These are phyloP conservation scores for Penicilliopsis zonata DNA, from an alignment of 495 filamentous ascomycete species.

Conservation along the genomic window DNA sequence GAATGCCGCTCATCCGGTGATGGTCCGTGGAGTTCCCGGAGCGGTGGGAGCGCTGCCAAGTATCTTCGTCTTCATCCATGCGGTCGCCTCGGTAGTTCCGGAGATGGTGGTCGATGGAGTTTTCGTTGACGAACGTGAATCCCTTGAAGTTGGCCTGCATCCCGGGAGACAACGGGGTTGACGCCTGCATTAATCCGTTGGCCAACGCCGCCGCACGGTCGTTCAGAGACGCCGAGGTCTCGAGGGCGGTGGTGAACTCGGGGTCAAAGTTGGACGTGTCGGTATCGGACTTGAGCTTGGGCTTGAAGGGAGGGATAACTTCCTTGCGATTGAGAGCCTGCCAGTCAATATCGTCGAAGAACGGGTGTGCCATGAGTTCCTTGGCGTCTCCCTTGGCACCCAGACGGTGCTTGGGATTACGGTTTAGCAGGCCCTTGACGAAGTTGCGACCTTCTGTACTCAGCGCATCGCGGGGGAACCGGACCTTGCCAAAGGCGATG, in stretches of 20 bases:
- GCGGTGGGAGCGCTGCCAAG: conserved; percentile 26
- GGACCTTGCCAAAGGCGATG: conserved; percentile 95
- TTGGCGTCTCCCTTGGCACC: conserved; percentile 87
- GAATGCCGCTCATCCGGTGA: conserved; percentile 65
- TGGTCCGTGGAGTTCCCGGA: conserved; percentile 20
- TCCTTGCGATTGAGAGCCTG: conserved; percentile 72
- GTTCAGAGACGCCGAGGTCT: conserved; percentile 73
- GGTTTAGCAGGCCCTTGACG: conserved; percentile 92
- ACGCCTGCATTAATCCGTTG: conserved; percentile 61
- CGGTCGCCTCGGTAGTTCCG: conserved; percentile 42
- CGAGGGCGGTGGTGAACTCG: conserved; percentile 92
- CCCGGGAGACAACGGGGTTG: conserved; percentile 81
- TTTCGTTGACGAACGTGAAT: conserved; percentile 97
- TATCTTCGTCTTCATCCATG: conserved; percentile 61
- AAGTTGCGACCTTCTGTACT: conserved; percentile 93
- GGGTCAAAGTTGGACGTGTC: conserved; percentile 98
- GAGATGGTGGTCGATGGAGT: conserved; percentile 85
- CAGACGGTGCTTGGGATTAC: conserved; percentile 90
- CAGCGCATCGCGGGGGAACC: conserved; percentile 88
- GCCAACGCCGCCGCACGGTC: conserved; percentile 70
- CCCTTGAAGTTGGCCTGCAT: conserved; percentile 98
- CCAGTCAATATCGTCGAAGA: conserved; percentile 94
- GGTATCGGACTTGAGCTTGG: conserved; percentile 84
- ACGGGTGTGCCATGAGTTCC: conserved; percentile 87
- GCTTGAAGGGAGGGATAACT: conserved; percentile 96